Conservation (phyloP, 495 filamentous ascomycete genomes). For the Tuber calosporum region DNA sequence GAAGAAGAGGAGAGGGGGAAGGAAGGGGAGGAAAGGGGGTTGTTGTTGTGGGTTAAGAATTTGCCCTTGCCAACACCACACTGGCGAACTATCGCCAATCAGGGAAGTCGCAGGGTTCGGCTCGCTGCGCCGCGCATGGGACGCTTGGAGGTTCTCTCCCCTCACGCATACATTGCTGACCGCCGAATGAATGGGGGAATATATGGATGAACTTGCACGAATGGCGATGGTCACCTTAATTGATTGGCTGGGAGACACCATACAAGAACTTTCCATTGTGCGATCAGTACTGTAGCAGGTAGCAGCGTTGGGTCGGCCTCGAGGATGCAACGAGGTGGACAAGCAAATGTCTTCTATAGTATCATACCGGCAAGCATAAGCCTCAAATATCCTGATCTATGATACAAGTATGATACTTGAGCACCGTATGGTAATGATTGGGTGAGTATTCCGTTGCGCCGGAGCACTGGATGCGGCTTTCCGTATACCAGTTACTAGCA, state of each 20-base stretch:
- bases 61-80: slow-evolving; percentile 31
- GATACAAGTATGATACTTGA: too few species aligned
- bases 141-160: neutral
- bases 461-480: neutral
- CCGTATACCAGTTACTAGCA: neutral
- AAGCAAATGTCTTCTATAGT: neutral
- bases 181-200: neutral
- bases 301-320: neutral
- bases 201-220: neutral
- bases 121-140: neutral
- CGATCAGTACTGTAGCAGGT: too few species aligned
- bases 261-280: neutral
- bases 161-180: neutral
- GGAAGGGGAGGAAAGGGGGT: slow-evolving; percentile 18
- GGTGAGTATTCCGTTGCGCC: neutral
- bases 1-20: slow-evolving; percentile 10
- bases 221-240: neutral
- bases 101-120: slow-evolving; percentile 14
- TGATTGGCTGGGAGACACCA: neutral
- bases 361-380: neutral
- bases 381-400: neutral
- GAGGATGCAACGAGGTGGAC: neutral
- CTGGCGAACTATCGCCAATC: slow-evolving; percentile 30
- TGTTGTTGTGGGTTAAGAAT: slow-evolving; percentile 19
- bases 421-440: neutral